Evolutionary conservation across 768 basidiomycete species (phyloP).

Genomic region (Dacryopinax primogenitus): DNA sequence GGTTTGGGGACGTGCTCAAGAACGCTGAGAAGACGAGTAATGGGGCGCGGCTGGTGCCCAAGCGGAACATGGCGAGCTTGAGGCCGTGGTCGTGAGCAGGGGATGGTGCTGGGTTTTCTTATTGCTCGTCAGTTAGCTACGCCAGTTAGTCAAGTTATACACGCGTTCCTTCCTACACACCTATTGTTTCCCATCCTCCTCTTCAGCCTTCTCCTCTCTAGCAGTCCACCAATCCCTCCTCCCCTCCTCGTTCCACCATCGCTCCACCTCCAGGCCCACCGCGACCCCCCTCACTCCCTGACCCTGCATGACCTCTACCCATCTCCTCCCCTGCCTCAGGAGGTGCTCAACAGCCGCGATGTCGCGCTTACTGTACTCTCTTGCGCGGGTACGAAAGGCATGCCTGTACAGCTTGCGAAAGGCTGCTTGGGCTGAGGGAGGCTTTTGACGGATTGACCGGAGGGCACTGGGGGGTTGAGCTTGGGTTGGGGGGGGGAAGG

Average conservation of each 20-base stretch:
- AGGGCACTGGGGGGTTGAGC: conserved; percentile 42
- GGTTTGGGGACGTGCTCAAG: too few relatives aligned
- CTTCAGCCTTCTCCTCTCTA: background rate
- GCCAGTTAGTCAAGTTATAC: background rate
- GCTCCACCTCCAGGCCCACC: conserved; percentile 60
- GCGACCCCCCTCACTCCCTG: conserved; percentile 57
- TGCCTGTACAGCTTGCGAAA: conserved; percentile 58
- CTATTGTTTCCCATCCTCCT: background rate
- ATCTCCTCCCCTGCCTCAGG: conserved; percentile 51
- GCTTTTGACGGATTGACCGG: conserved; percentile 61
- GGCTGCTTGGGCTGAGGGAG: conserved; percentile 42
- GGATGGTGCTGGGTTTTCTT: too few relatives aligned
- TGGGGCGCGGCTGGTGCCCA: too few relatives aligned
- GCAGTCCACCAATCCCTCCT: background rate
- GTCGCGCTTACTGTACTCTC: conserved; percentile 48
- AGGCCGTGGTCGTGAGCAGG: too few relatives aligned
- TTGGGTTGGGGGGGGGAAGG: background rate
- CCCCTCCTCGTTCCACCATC: conserved; percentile 37
- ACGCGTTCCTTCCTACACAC: background rate
- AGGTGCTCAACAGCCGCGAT: conserved; percentile 62
- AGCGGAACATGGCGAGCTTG: too few relatives aligned
- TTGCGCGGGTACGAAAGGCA: conserved; percentile 52
- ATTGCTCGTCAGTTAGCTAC: too few relatives aligned
- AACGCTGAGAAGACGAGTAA: too few relatives aligned
- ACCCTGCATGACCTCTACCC: conserved; percentile 58